Conservation (phyloP, 345 rosid genomes). For the Balakata baccata region DNA sequence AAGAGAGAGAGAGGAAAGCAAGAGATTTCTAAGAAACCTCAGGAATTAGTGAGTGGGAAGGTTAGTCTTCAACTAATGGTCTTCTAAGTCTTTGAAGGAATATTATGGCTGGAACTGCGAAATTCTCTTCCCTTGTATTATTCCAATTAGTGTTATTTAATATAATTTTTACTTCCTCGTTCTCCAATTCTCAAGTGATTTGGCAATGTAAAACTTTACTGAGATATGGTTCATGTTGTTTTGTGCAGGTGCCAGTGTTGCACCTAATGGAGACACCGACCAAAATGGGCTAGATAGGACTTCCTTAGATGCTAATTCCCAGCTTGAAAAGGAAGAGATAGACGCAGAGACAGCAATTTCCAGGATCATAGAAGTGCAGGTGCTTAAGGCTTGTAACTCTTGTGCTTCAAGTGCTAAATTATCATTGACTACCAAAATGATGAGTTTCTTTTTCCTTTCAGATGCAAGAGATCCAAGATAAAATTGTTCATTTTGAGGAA, state of each 20-base stretch:
- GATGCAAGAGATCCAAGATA: slow-evolving; percentile 75
- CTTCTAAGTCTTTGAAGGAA: background rate
- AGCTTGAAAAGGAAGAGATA: slow-evolving; percentile 59
- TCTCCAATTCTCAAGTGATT: no score
- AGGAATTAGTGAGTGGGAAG: no score
- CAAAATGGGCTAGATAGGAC: slow-evolving; percentile 36
- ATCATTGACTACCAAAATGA: background rate
- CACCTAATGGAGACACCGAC: slow-evolving; percentile 38
- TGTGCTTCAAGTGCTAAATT: background rate
- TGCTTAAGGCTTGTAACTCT: slow-evolving; percentile 25
- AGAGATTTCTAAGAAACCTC: background rate
- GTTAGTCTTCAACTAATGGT: background rate
- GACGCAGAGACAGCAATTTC: slow-evolving; percentile 62
- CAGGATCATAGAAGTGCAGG: slow-evolving; percentile 60
- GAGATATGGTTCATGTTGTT: background rate
- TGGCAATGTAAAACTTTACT: no score
- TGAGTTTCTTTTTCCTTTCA: slow-evolving; percentile 22
- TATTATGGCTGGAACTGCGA: background rate
- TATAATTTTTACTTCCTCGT: background rate
- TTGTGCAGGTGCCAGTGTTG: slow-evolving; percentile 39
- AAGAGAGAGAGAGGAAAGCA: background rate
- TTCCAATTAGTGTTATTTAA: background rate
- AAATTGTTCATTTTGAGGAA: slow-evolving; percentile 63
- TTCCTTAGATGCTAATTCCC: slow-evolving; percentile 42
- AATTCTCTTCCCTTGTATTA: no score